phyloP scores from a whole-genome alignment of 2,329 filamentous ascomycete species.

The Chaetomium sp. region DNA sequence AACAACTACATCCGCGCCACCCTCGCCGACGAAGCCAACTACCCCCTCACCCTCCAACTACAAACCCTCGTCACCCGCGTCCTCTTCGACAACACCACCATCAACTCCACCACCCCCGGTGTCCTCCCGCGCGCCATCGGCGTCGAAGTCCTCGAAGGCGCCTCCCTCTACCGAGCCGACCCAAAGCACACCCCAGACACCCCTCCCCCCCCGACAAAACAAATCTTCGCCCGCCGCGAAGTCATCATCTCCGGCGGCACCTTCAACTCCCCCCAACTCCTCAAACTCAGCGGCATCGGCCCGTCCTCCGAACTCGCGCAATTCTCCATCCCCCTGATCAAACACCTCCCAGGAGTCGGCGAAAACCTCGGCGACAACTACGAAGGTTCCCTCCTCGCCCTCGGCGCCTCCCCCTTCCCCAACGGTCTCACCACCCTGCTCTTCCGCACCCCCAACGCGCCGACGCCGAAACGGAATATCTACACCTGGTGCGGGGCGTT shows the following conservation, averaged over 20 bases:
- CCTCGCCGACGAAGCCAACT: conserved; percentile 31
- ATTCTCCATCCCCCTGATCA: conserved; percentile 44
- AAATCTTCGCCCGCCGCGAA: conserved; percentile 33
- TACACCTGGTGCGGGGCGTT: conserved; percentile 29
- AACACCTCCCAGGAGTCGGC: conserved; percentile 54
- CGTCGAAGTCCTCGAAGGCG: conserved; percentile 37
- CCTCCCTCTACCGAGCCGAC: conserved; percentile 36
- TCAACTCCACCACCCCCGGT: conserved; percentile 10
- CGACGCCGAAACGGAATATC: conserved; percentile 27
- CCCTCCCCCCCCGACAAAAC: conserved; percentile 15
- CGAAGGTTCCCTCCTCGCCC: conserved; percentile 37
- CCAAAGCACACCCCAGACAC: conserved; percentile 30
- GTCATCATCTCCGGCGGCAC: conserved; percentile 44
- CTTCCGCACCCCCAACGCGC: conserved; percentile 25
- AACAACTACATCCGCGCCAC: conserved; percentile 35
- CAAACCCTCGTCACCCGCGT: conserved; percentile 33
- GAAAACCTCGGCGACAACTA: conserved; percentile 53
- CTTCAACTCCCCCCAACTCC: conserved; percentile 26
- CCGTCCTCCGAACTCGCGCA: conserved; percentile 30
- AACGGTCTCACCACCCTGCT: conserved; percentile 23
- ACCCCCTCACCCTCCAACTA: conserved; percentile 37
- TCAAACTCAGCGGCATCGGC: conserved; percentile 40
- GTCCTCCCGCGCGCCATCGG: conserved; percentile 31
- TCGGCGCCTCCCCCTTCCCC: conserved; percentile 29
- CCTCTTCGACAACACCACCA: conserved; percentile 30